Evolutionary conservation across 2,329 filamentous ascomycete genomes (phyloP).

Genomic region (Tolypocladium album): DNA sequence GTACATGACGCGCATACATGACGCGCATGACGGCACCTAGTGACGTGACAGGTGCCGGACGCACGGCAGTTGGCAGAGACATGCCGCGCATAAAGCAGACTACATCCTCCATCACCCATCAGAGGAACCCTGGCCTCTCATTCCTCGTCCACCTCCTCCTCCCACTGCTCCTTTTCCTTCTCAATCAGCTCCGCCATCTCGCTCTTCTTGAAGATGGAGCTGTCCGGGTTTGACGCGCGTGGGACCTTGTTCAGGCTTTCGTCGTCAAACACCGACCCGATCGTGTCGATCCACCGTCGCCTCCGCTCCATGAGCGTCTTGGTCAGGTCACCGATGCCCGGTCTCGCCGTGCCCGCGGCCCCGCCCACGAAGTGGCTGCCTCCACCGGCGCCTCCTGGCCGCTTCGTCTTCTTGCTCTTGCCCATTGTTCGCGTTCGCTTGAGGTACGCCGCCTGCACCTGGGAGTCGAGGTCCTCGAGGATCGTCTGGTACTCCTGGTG

Average conservation of each 20-base stretch:
- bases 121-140: slow-evolving; percentile 12
- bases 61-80: not conserved
- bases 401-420: slow-evolving; percentile 85
- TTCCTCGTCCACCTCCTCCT: slow-evolving; percentile 65
- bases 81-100: not conserved
- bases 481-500: slow-evolving; percentile 97
- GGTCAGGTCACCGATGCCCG: slow-evolving; percentile 82
- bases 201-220: slow-evolving; percentile 61
- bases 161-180: slow-evolving; percentile 70
- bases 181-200: slow-evolving; percentile 66
- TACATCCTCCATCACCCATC: not conserved
- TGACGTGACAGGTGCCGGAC: not conserved
- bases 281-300: slow-evolving; percentile 79
- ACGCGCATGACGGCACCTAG: not conserved
- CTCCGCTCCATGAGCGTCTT: slow-evolving; percentile 87
- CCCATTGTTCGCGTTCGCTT: slow-evolving; percentile 92
- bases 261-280: slow-evolving; percentile 82
- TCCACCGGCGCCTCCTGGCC: slow-evolving; percentile 63
- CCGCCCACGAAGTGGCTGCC: slow-evolving; percentile 54
- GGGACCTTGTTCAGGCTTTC: slow-evolving; percentile 68
- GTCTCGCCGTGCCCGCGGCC: slow-evolving; percentile 53
- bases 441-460: slow-evolving; percentile 89
- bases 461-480: slow-evolving; percentile 87
- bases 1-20: not conserved
- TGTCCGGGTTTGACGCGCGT: slow-evolving; percentile 48